Percentiles rank a stretch among this genome's conserved stretches.
These are phyloP conservation scores for Magnolia changhungtana DNA, from an alignment of 164 flowering plant species.

Conservation along the genomic window DNA sequence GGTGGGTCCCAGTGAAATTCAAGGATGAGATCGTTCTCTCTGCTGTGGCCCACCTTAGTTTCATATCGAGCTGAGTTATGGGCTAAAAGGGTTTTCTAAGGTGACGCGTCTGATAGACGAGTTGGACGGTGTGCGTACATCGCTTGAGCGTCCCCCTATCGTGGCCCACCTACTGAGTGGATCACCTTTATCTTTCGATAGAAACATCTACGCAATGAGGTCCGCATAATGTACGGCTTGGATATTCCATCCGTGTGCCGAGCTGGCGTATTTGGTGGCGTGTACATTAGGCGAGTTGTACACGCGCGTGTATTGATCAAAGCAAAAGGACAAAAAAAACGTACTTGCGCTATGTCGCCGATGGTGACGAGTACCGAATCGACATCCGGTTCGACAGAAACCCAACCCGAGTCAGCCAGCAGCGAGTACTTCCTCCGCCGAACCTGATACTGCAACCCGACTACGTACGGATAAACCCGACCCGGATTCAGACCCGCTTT, in stretches of 20 bases:
- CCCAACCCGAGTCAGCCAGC: slow-evolving; percentile 70
- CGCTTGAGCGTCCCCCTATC: background rate
- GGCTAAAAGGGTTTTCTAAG: too few species aligned
- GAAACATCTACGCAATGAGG: background rate
- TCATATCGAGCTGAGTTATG: too few species aligned
- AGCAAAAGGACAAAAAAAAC: background rate
- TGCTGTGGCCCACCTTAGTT: too few species aligned
- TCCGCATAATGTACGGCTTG: background rate
- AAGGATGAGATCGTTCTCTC: too few species aligned
- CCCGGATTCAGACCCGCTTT: slow-evolving; percentile 9
- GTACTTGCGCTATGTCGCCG: slow-evolving; percentile 84
- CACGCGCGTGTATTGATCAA: background rate
- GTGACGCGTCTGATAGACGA: background rate
- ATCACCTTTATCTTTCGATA: too few species aligned
- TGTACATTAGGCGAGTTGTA: too few species aligned
- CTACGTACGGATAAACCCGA: slow-evolving; percentile 58
- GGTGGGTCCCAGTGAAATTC: too few species aligned
- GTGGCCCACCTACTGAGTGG: background rate
- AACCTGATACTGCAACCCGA: slow-evolving; percentile 62
- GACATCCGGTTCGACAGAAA: slow-evolving; percentile 42
- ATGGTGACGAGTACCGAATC: slow-evolving; percentile 65
- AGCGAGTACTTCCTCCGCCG: slow-evolving; percentile 39
- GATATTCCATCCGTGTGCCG: background rate
- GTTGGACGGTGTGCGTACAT: background rate
- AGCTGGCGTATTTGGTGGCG: too few species aligned